Base-by-base conservation (phyloP, 202 grass and related monocot genomes). In the Musa balbisiana region DNA sequence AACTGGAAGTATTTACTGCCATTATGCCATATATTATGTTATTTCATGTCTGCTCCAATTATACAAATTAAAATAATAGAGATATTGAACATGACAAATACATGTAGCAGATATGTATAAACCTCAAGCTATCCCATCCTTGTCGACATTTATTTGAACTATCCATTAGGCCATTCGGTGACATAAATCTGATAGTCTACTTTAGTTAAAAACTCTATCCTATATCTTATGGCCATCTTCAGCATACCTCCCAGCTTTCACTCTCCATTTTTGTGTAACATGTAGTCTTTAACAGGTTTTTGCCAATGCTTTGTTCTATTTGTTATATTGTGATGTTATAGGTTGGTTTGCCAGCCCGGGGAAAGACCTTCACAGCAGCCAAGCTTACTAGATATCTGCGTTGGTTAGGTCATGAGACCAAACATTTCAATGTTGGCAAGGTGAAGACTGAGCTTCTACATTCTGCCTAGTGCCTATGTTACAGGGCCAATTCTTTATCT, bases 371-470 rank as follows among this genome's bases (percentile, higher is more conserved):
- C 75, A 93, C 94, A 71, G 94, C 94, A 81, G 94, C 94, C 87
- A 98, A 98, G 82, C 94, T 98, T 79, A 91, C 88, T 84, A 91
- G 94, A 85, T 98, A 98, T 84, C 81, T 98, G 59, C 82, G 94
- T 81, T 98, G 94, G 94, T 87, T 98, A 84, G 94, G 94, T 82
- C 94, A 93, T 86, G 94, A 93, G 89, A 97, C 94, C 66, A 97
- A 97, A 78, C 94, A 98, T 86, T 98, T 98, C 82, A 98, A 98
- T 88, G 90, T 98, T 81, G 94, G 90, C 53, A 98, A 98, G 94
- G 94, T 98, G 69, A 83, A 54, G 63, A 72, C 73, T 83, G 82
- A 51, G n/a, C 80, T 29, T 74, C 33, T 15, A 9, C 69, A 72
- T 72, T 64, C 5, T 53, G 21, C 9, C 29, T 64, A 16, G 33